phyloP scores from a whole-genome alignment of 2,329 filamentous ascomycete genomes.

The Raffaelea arxii region DNA sequence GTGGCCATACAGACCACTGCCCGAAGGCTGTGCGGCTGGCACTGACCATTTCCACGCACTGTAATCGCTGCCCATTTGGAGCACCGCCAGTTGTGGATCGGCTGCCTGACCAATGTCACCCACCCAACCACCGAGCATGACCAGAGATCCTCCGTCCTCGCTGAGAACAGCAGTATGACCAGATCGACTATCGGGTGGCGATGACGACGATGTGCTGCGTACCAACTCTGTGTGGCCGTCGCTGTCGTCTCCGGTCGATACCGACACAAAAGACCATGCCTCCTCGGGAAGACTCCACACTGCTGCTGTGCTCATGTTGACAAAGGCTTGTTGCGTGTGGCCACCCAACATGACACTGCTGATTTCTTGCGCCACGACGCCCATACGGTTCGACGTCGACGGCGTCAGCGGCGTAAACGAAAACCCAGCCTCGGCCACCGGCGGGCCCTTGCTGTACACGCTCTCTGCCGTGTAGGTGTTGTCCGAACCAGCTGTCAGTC shows the following conservation, averaged over 20 bases:
- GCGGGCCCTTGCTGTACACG: slow-evolving; percentile 44
- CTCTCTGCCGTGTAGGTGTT: slow-evolving; percentile 26
- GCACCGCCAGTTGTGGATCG: slow-evolving; percentile 67
- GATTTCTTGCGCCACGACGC: slow-evolving; percentile 57
- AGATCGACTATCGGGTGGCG: slow-evolving; percentile 55
- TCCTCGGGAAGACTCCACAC: slow-evolving; percentile 80
- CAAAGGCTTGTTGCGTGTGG: slow-evolving; percentile 72
- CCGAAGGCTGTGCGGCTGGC: slow-evolving; percentile 40
- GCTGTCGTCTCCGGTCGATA: slow-evolving; percentile 29
- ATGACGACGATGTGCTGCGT: no score
- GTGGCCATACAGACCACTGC: slow-evolving; percentile 48
- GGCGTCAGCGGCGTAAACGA: slow-evolving; percentile 65
- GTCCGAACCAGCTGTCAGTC: slow-evolving; percentile 30
- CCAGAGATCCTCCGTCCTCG: slow-evolving; percentile 65
- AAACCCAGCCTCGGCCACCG: slow-evolving; percentile 79
- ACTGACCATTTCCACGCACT: slow-evolving; percentile 65
- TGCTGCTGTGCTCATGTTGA: slow-evolving; percentile 89
- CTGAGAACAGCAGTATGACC: slow-evolving; percentile 80
- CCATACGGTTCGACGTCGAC: slow-evolving; percentile 56
- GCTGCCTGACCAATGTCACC: slow-evolving; percentile 69
- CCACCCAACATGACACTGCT: slow-evolving; percentile 77
- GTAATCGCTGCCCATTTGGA: slow-evolving; percentile 67
- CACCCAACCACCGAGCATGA: slow-evolving; percentile 88
- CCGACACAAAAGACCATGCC: slow-evolving; percentile 71
- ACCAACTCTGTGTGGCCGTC: not conserved